Evolutionary conservation across 176 grass and related monocot genomes (phyloP), one percentile per base, ranked within the genome.

Genomic region (Typha latifolia): DNA sequence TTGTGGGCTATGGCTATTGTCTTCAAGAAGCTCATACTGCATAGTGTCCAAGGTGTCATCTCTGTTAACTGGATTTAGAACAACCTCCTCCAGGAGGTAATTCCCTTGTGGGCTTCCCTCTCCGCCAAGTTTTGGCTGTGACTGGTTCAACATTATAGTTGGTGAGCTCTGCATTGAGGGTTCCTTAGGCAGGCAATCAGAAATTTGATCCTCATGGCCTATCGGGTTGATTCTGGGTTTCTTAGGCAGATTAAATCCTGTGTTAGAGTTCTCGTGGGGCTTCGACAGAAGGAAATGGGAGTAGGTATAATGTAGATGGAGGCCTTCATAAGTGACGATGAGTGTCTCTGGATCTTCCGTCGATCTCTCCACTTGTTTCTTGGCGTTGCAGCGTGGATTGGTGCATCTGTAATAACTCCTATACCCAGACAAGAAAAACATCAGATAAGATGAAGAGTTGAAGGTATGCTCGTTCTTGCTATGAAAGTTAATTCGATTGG

Each of bases 391-490:
- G 32, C 93, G 78, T 12, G 93, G 93, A 66, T 96, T 96, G 75
- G 88, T 96, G 93, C 93, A 96, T 0, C 85, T 84, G 66, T 96
- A 96, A 67, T 96, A 96, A 72, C 93, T 96, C 93, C 93, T 96
- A 43, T 43, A 43, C 50, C 0, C 20, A 21, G 43, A 31, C 32
- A 68, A 73, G 48, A 4, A 31, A 71, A 10, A 43, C 37, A 57
- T 57, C 14, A 57, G 16, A 57, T 43, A 43, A 43, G 37, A 43
- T 43, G 37, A 43, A 43, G 8, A 43, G 37, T 43, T 43, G 37
- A 43, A 43, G 1, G 37, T 11, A 29, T 29, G 27, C 27, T 29
- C 27, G 1, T 29, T 29, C 2, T 29, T 29, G 27, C 27, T 29
- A 29, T 3, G 27, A 29, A 29, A 29, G 27, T 29, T 29, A 29